phyloP scores from a whole-genome alignment of 805 yeast species.

The Metschnikowia sp. region DNA sequence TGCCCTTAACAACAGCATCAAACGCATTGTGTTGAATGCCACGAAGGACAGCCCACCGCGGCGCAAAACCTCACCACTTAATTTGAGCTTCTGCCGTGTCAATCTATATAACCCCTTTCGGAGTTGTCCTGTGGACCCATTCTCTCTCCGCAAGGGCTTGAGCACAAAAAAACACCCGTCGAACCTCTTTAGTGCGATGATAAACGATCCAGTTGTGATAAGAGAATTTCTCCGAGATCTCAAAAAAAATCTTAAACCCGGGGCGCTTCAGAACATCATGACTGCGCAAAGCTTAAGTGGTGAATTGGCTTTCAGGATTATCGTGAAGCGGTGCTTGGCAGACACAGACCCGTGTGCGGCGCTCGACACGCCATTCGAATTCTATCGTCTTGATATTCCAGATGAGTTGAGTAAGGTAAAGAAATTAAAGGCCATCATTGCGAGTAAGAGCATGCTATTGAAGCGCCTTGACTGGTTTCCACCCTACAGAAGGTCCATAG shows the following conservation, averaged over 20 bases:
- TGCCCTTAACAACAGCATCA: background rate
- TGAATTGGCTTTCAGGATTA: constrained; percentile 6
- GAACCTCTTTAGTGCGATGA: constrained; percentile 8
- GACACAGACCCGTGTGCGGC: constrained; percentile 2
- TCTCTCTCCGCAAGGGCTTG: constrained; percentile 11
- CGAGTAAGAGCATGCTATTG: constrained; percentile 11
- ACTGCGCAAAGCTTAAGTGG: constrained; percentile 9
- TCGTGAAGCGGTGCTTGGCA: constrained; percentile 5
- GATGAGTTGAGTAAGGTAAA: constrained; percentile 1
- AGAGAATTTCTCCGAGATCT: constrained; percentile 2
- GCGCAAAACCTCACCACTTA: background rate
- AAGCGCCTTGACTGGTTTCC: constrained; percentile 9
- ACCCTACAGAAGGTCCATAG: constrained; percentile 10
- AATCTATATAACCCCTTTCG: constrained; percentile 13
- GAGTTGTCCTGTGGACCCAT: constrained; percentile 9
- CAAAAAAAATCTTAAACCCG: background rate
- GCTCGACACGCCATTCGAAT: constrained; percentile 12
- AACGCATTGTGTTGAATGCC: constrained; percentile 1
- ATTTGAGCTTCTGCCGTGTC: constrained; percentile 4
- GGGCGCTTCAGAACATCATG: constrained; percentile 9
- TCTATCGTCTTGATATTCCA: background rate
- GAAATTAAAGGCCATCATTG: constrained; percentile 15
- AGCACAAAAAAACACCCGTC: constrained; percentile 9
- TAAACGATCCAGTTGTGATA: constrained; percentile 8
- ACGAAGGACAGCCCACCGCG: background rate